Conservation (phyloP, 805 yeast species). For the Starmerella tilneyi region DNA sequence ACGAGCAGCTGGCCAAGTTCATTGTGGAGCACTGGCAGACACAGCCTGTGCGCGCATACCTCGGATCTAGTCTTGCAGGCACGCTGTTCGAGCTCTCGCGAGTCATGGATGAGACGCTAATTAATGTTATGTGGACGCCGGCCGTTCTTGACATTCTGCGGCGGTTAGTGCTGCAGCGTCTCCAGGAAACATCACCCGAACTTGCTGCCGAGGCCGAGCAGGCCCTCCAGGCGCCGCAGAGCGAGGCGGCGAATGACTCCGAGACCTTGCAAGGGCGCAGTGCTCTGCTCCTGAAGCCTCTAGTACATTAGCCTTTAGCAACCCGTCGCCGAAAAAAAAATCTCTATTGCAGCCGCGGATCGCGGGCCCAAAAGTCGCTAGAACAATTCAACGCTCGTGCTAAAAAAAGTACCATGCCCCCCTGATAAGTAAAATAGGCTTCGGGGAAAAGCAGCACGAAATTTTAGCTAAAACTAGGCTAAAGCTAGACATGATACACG, state of each 20-base stretch:
- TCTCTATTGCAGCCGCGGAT: too few relatives aligned
- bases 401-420: too few relatives aligned
- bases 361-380: not conserved
- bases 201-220: not conserved
- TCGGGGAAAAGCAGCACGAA: too few relatives aligned
- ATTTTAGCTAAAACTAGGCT: too few relatives aligned
- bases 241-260: not conserved
- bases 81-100: constrained; percentile 9
- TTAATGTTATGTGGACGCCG: constrained; percentile 11
- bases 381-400: not conserved
- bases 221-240: not conserved
- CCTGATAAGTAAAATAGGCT: too few relatives aligned
- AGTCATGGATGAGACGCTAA: constrained; percentile 9
- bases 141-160: constrained; percentile 10
- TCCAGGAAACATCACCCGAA: not conserved
- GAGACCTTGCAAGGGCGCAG: not conserved
- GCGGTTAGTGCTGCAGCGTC: not conserved
- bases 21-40: constrained; percentile 2
- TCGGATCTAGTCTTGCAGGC: not conserved
- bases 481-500: too few relatives aligned
- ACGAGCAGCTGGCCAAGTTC: constrained; percentile 6
- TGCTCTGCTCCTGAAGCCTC: not conserved
- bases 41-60: not conserved
- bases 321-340: too few relatives aligned
- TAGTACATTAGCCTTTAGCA: not conserved